Conservation (phyloP, 1,284 basidiomycete species). For the Moesziomyces sp. region DNA sequence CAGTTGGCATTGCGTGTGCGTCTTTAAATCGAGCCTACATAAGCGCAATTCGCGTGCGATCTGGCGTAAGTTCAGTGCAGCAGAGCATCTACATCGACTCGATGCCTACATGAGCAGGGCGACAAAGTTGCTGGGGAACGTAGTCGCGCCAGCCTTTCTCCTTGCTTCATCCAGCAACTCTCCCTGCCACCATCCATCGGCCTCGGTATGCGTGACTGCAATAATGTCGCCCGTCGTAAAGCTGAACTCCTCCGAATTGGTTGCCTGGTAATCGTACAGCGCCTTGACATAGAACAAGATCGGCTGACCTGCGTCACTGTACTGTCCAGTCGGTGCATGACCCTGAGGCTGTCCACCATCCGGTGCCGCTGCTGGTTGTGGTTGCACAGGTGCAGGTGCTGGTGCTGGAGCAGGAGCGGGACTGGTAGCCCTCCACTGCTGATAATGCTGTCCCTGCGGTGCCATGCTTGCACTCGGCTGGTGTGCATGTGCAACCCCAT, state of each 20-base stretch:
- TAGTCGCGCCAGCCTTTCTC: constrained; percentile 79
- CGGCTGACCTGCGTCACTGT: constrained; percentile 79
- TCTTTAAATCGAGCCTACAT: too few species aligned
- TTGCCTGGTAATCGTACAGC: constrained; percentile 88
- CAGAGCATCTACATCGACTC: background rate
- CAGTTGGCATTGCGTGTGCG: too few species aligned
- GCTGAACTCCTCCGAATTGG: constrained; percentile 84
- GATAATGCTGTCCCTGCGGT: constrained; percentile 27
- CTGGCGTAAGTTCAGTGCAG: too few species aligned
- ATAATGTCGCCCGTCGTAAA: constrained; percentile 92
- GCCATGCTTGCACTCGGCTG: constrained; percentile 30
- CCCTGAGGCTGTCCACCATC: constrained; percentile 28
- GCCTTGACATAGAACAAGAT: constrained; percentile 83
- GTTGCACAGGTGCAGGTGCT: constrained; percentile 30
- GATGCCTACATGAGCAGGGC: constrained; percentile 71
- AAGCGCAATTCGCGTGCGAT: too few species aligned
- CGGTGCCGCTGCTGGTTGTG: constrained; percentile 24
- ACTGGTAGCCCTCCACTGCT: constrained; percentile 37
- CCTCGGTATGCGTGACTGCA: constrained; percentile 87
- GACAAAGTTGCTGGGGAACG: constrained; percentile 90
- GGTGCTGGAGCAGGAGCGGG: constrained; percentile 23
- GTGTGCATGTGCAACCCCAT: constrained; percentile 23
- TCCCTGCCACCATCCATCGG: constrained; percentile 94
- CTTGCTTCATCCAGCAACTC: constrained; percentile 83
- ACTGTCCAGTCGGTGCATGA: constrained; percentile 75